Evolutionary conservation across 768 basidiomycete genomes (phyloP).

Genomic region (Fibroporia radiculosa): DNA sequence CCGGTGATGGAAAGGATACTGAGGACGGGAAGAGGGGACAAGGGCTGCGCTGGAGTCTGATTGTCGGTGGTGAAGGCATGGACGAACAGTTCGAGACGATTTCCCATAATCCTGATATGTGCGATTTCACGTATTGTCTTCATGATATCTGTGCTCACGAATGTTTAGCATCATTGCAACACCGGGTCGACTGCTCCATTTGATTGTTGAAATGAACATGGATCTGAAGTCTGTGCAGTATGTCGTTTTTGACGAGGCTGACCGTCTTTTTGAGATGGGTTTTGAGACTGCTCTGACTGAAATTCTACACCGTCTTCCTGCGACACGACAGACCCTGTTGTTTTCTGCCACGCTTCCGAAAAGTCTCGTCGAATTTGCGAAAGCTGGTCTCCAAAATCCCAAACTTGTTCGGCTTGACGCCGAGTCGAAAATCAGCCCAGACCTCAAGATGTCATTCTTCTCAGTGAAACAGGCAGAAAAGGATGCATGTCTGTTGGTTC

Average conservation of each 20-base stretch:
- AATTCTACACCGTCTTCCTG: conserved; percentile 82
- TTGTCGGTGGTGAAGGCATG: conserved; percentile 93
- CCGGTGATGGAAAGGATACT: conserved; percentile 48
- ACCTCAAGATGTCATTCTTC: conserved; percentile 93
- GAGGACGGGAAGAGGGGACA: conserved; percentile 52
- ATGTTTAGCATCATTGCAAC: conserved; percentile 84
- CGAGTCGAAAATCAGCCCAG: conserved; percentile 91
- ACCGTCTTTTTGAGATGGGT: conserved; percentile 97
- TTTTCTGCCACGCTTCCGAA: conserved; percentile 97
- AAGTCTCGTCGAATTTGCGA: conserved; percentile 96
- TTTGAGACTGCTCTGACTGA: conserved; percentile 90
- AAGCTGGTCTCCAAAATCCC: conserved; percentile 88
- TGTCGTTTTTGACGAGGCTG: conserved; percentile 96
- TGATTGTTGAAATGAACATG: conserved; percentile 93
- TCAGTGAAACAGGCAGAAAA: conserved; percentile 89
- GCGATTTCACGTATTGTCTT: conserved; percentile 27
- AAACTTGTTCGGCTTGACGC: conserved; percentile 95
- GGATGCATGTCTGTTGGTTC: conserved; percentile 78
- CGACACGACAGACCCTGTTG: conserved; percentile 83
- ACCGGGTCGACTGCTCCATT: conserved; percentile 93
- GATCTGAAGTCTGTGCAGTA: conserved; percentile 84
- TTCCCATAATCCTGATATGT: conserved; percentile 92
- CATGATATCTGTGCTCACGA: conserved; percentile 4
- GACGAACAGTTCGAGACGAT: conserved; percentile 98
- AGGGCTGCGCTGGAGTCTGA: conserved; percentile 79